Evolutionary conservation across 495 filamentous ascomycete genomes (phyloP), one percentile per base, ranked within the genome.

Genomic region (Aspergillus nanangensis): DNA sequence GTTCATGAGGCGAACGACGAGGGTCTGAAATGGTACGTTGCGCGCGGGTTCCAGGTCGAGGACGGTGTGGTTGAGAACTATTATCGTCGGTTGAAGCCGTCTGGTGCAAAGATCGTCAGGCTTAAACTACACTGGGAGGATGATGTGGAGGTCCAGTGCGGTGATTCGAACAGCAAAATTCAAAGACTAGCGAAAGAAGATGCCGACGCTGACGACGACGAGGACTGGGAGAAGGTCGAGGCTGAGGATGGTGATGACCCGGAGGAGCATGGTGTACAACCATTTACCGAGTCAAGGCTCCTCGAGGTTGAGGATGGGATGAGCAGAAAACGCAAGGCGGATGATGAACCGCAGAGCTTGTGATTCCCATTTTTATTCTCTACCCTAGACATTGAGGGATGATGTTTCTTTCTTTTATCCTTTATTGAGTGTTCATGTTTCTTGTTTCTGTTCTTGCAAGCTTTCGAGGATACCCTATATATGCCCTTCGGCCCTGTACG

Each of bases 1-100:
- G 93, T 97, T 2, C 96, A 95, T 84, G 88, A 93, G 48, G 82
- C 84, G 47, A 97, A 98, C 58, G 76, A 79, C 9, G 93, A 95
- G 33, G 93, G 79, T 0, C 62, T 94, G 59, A 76, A 79, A 47
- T 98, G 93, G 93, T 98, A 98, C 72, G 51, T 62, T 17, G 77
- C 78, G 44, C 75, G 89, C n/a, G 90, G 92, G 4, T 98, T 98
- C 51, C 61, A 63, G 47, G 63, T 75, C 7, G 70, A 81, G 25
- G 68, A 72, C 13, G 77, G 66, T 37, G 70, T 83, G 10, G 61
- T 88, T 1, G 63, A 83, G 47, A 84, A 81, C 8, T 98, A 97
- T 66, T 98, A 98, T 71, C 78, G 83, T 46, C 84, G 84, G 47
- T 65, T 98, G 51, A 86, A 79, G 48, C 93, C 93, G 2, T 81